Evolutionary conservation across 495 filamentous ascomycete genomes (phyloP).

Genomic region (Apodospora peruviana): DNA sequence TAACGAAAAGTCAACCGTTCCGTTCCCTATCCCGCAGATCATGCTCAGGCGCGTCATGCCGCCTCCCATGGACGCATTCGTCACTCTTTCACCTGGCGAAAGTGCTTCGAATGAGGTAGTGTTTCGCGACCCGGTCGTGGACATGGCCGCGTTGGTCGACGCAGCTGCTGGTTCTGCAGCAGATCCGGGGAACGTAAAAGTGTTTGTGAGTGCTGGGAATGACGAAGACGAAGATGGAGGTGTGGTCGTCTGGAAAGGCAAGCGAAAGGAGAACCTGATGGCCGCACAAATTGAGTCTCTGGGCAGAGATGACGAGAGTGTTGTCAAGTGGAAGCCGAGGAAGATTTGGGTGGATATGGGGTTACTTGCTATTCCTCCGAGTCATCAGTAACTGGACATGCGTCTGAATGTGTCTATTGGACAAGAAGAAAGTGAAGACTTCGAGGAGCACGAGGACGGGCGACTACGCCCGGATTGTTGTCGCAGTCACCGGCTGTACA

Average conservation of each 20-base stretch:
- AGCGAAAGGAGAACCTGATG: neutral
- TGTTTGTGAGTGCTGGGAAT: neutral
- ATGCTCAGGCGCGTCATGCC: slow-evolving; percentile 43
- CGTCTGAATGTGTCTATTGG: no score
- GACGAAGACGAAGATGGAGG: neutral
- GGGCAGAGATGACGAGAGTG: no score
- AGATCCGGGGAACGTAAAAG: neutral
- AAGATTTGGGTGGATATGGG: no score
- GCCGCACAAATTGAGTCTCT: neutral
- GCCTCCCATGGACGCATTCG: slow-evolving; percentile 32
- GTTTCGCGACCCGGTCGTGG: neutral
- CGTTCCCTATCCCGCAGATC: slow-evolving; percentile 33
- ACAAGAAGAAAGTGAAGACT: no score
- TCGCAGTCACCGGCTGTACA: no score
- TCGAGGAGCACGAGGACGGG: no score
- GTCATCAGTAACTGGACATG: no score
- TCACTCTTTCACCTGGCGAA: slow-evolving; percentile 33
- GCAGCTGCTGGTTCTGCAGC: no score
- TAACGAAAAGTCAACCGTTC: neutral
- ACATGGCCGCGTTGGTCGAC: neutral
- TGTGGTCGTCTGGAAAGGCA: neutral
- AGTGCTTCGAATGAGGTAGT: slow-evolving; percentile 2
- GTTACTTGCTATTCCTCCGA: no score
- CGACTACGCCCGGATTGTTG: no score
- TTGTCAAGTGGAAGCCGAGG: no score